Evolutionary conservation across 495 filamentous ascomycete species (phyloP).

Genomic region (Aspergillus panamensis): DNA sequence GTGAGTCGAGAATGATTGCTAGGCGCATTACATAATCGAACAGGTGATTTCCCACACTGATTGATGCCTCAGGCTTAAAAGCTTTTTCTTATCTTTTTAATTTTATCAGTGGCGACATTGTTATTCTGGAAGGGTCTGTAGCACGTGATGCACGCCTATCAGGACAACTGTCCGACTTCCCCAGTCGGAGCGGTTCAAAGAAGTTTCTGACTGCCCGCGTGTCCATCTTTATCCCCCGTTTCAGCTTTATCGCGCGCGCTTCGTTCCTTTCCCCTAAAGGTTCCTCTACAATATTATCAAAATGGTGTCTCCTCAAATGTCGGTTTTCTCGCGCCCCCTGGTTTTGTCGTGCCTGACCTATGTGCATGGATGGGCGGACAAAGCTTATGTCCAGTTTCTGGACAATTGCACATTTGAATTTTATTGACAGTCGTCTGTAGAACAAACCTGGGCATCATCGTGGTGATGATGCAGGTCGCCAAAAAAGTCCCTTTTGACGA

Average conservation of each 20-base stretch:
- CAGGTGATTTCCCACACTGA: slow-evolving; percentile 15
- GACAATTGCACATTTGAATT: no score
- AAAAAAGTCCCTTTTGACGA: slow-evolving; percentile 96
- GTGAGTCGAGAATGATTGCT: slow-evolving; percentile 20
- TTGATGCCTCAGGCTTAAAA: slow-evolving; percentile 11
- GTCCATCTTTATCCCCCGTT: slow-evolving; percentile 18
- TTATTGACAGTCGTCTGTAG: slow-evolving; percentile 40
- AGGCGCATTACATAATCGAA: slow-evolving; percentile 19
- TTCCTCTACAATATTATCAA: slow-evolving; percentile 27
- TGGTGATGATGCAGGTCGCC: slow-evolving; percentile 95
- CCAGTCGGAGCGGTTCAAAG: slow-evolving; percentile 18
- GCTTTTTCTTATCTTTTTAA: no score
- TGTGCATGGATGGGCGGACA: no score
- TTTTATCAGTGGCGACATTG: background rate
- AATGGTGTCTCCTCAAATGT: slow-evolving; percentile 51
- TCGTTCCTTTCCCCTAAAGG: slow-evolving; percentile 12
- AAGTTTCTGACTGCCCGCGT: slow-evolving; percentile 30
- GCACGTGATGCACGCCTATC: slow-evolving; percentile 24
- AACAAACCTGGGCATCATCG: slow-evolving; percentile 89
- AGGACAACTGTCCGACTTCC: slow-evolving; percentile 32
- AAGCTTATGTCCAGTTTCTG: no score
- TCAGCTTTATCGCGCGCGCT: slow-evolving; percentile 16
- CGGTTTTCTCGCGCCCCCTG: slow-evolving; percentile 17
- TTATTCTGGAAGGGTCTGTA: slow-evolving; percentile 9
- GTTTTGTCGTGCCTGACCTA: background rate